A percentile compares a stretch with the other conserved stretches of the same genome.
These are phyloP conservation scores for Alternaria sp. DNA, from an alignment of 2,329 filamentous ascomycete genomes.

Conservation along the genomic window DNA sequence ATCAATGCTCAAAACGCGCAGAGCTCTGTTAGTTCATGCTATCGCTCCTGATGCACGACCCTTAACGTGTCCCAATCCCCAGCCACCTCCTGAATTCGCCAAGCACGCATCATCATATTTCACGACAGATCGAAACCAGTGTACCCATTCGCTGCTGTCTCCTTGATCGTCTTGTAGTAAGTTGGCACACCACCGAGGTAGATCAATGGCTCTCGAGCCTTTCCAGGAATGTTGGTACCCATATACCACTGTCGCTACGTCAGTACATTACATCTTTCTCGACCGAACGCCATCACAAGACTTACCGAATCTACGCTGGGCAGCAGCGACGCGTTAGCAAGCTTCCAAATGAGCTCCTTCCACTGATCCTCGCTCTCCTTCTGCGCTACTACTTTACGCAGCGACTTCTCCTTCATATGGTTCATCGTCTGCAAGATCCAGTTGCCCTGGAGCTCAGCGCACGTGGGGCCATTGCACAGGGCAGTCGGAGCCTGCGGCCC, in stretches of 20 bases:
- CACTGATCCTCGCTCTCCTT: slow-evolving; percentile 58
- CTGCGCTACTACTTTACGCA: slow-evolving; percentile 63
- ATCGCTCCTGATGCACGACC: not conserved
- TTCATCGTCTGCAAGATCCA: slow-evolving; percentile 64
- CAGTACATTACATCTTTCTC: not conserved
- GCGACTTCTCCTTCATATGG: slow-evolving; percentile 57
- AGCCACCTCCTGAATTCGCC: not conserved
- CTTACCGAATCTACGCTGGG: slow-evolving; percentile 51
- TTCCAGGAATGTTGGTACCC: slow-evolving; percentile 65
- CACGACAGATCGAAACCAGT: slow-evolving; percentile 22
- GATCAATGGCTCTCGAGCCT: slow-evolving; percentile 62
- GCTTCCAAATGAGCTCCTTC: slow-evolving; percentile 60
- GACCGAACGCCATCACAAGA: not conserved
- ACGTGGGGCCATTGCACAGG: slow-evolving; percentile 65
- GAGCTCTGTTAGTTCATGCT: too few species aligned
- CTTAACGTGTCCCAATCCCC: slow-evolving; percentile 17
- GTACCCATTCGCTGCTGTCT: slow-evolving; percentile 26
- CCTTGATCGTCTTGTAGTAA: slow-evolving; percentile 32
- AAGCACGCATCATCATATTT: not conserved
- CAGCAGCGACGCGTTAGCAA: slow-evolving; percentile 60
- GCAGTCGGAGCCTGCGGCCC: slow-evolving; percentile 67
- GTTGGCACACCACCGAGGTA: slow-evolving; percentile 52
- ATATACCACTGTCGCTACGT: slow-evolving; percentile 58
- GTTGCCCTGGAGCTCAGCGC: slow-evolving; percentile 64
- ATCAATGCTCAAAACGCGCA: too few species aligned